Evolutionary conservation across 176 grass and related monocot species (phyloP).

Genomic region (Raddia distichophylla): DNA sequence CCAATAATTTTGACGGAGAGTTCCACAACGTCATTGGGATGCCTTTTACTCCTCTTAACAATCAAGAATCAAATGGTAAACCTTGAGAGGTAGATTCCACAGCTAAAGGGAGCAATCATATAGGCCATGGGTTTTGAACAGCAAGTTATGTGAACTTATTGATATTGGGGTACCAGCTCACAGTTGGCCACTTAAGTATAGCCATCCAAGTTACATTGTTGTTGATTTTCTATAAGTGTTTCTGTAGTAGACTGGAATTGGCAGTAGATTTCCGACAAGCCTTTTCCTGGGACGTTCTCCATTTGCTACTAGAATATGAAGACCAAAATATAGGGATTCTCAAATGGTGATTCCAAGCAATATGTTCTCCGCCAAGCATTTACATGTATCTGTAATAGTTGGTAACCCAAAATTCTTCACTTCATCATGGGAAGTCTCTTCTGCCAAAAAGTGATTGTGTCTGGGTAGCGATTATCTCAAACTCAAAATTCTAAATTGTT

Average conservation of each 20-base stretch:
- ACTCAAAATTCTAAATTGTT: neutral
- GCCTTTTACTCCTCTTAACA: slow-evolving; percentile 44
- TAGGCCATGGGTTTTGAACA: slow-evolving; percentile 1
- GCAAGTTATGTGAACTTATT: slow-evolving; percentile 12
- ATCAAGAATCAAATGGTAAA: slow-evolving; percentile 53
- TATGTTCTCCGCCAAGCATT: slow-evolving; percentile 13
- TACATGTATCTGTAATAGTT: slow-evolving; percentile 21
- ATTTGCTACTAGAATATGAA: neutral
- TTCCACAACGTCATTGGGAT: slow-evolving; percentile 56
- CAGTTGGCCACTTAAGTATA: slow-evolving; percentile 4
- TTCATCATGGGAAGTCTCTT: neutral
- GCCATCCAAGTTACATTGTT: neutral
- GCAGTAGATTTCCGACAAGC: neutral
- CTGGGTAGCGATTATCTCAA: neutral
- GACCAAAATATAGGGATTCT: neutral
- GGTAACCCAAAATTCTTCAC: neutral
- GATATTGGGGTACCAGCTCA: neutral
- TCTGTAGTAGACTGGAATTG: neutral
- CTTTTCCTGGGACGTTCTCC: neutral
- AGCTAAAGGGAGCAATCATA: slow-evolving; percentile 11
- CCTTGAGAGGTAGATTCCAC: neutral
- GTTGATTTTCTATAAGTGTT: neutral
- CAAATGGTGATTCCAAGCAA: neutral
- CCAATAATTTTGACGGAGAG: slow-evolving; percentile 61
- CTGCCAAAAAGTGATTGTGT: slow-evolving; percentile 8